Base-by-base conservation (phyloP, 1,284 basidiomycete species). In the Flammula alnicola region DNA sequence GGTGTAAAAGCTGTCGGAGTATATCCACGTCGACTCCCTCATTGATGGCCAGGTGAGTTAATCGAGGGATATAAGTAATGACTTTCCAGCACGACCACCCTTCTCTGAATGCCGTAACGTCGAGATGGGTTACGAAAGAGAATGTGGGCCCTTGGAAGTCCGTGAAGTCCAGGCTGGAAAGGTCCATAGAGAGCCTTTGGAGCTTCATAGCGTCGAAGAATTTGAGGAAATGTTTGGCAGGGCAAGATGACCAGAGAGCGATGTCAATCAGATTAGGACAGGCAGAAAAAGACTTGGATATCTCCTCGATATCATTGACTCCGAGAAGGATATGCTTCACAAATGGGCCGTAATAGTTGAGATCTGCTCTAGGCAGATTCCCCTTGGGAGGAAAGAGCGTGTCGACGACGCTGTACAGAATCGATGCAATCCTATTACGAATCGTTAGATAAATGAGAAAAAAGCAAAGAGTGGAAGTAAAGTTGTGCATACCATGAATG, bases 401-500 rank as follows among this genome's bases (percentile, higher is more conserved):
- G 16, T 25, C 22, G 4, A 29, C 32, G 22, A 36, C 31, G 7
- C 25, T 10, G 16, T 52, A 52, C 32, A 44, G 9, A 5, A 36
- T 25, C 19, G 33, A 11, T 3, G 40, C 51, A 20, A 52, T 20
- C 47, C 44, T 54, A 38, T 1, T n/a, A 39, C 11, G 19, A 23
- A 29, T 36, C 17, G 16, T 22, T 25, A n/a, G 12, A 5, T 23
- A 26, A 35, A 22, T 42, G 9, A 45, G 33, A 23, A 93, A 17
- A 1, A 26, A 3, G 20, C 16, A 30, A 39, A 11, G 2, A 17
- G 29, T 9, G 39, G 6, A 46, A 7, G 17, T 27, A 16, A n/a
- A n/a, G 25, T 9, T n/a, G 27, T 5, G 23, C 7, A 31, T 35
- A 48, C 51, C 51, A 52, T n/a, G 48, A 14, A 22, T 48, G 51